Base-by-base conservation (phyloP, 2,329 filamentous ascomycete genomes). In the Herpotrichia juniperi region DNA sequence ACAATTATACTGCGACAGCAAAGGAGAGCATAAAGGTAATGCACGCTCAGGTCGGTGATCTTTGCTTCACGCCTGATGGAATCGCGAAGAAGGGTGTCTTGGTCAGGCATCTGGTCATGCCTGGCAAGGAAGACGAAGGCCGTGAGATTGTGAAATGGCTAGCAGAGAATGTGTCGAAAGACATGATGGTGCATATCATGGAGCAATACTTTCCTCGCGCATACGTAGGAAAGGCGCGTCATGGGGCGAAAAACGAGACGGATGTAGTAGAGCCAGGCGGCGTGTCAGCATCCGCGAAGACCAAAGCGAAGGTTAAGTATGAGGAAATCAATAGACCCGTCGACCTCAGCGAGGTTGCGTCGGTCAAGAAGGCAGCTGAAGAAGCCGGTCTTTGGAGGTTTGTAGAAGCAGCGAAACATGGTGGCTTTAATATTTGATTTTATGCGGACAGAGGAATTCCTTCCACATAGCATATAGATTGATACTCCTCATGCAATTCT, bases 181-280 rank as follows among this genome's bases (percentile, higher is more conserved):
- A 94, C 70, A 80, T 89, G 37, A 93, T 93, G 72, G 83, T 94
- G 53, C 88, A 96, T 68, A 87, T 96, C 59, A 94, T 94, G 90
- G 90, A 96, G 73, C 91, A 96, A 74, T 94, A 94, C 66, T 86
- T 86, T 56, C 90, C 90, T 0, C 84, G 89, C 57, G 91, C 89
- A 0, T 86, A 96, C 70, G 91, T 96, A 1, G 91, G 91, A 3
- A 93, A 91, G 76, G 76, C 79, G 48, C 84, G 59, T 17, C 63
- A 68, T 17, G 51, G 60, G 22, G 30, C 26, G 76, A 61, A 76
- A 78, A 50, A 63, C 51, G 67, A 59, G 14, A 57, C 61, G 45
- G 59, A 67, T 63, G 53, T 67, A 24, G 40, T 67, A 50, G 63
- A 74, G 50, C 50, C 72, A 53, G 58, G 66, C n/a, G 61, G 66